These are phyloP conservation scores for Leccinum sublutescens DNA, from an alignment of 768 basidiomycete species.

Conservation along the genomic window DNA sequence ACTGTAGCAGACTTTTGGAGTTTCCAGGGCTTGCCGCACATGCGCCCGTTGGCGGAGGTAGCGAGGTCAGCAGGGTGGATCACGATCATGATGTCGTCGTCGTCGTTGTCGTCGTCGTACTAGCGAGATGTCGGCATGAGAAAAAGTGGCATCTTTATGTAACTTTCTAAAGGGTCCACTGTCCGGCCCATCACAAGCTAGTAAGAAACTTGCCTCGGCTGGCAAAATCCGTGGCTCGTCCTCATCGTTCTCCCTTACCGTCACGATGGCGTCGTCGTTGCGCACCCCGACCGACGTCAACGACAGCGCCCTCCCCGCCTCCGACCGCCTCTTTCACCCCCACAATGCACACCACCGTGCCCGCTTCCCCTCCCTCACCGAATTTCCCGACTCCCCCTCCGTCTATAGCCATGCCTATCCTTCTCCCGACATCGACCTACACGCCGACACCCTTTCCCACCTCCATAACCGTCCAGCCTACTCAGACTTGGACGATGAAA, in stretches of 20 bases:
- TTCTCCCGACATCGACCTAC: constrained; percentile 44
- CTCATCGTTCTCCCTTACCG: neutral
- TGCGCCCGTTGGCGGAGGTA: constrained; percentile 61
- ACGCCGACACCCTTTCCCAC: constrained; percentile 29
- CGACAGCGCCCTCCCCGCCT: constrained; percentile 31
- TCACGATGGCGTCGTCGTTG: constrained; percentile 43
- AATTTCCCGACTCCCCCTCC: constrained; percentile 66
- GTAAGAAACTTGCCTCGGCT: neutral
- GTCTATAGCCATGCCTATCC: constrained; percentile 62
- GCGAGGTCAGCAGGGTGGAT: constrained; percentile 38
- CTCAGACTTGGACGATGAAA: constrained; percentile 58
- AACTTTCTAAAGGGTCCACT: constrained; percentile 7
- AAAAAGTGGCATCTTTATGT: constrained; percentile 26
- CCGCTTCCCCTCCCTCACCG: constrained; percentile 54
- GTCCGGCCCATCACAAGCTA: neutral
- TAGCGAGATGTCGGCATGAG: constrained; percentile 13
- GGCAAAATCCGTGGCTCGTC: constrained; percentile 4
- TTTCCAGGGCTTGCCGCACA: constrained; percentile 74
- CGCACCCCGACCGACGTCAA: constrained; percentile 29
- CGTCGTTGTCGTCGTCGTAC: neutral
- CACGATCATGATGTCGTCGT: neutral
- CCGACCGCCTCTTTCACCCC: constrained; percentile 47
- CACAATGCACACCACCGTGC: constrained; percentile 38
- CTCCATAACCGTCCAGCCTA: constrained; percentile 48
- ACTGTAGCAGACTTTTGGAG: constrained; percentile 45